Evolutionary conservation across 805 yeast genomes (phyloP).

Genomic region (Ogataea glucozyma): DNA sequence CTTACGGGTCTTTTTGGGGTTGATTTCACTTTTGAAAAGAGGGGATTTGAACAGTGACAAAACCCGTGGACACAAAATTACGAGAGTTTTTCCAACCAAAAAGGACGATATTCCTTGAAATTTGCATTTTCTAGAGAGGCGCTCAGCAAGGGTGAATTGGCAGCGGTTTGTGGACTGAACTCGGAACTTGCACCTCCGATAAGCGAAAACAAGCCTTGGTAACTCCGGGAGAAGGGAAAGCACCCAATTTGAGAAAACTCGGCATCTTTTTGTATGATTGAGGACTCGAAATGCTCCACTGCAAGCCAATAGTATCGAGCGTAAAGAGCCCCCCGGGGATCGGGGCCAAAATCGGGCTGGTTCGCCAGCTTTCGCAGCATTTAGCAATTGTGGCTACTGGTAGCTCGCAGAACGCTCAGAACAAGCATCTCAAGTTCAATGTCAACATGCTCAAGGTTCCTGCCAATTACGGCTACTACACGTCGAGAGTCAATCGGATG

Average conservation of each 20-base stretch:
- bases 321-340: background rate
- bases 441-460: constrained; percentile 67
- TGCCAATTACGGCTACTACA: constrained; percentile 72
- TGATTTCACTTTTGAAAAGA: too few species aligned
- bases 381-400: constrained; percentile 26
- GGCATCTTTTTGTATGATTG: background rate
- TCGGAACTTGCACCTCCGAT: constrained; percentile 1
- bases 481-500: constrained; percentile 72
- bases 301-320: constrained; percentile 2
- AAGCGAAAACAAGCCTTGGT: background rate
- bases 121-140: too few species aligned
- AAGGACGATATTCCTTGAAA: too few species aligned
- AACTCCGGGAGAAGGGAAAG: background rate
- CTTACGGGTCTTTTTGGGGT: background rate
- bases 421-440: constrained; percentile 38
- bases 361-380: constrained; percentile 28
- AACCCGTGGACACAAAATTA: too few species aligned
- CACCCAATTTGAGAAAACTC: background rate
- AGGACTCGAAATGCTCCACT: background rate
- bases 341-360: background rate
- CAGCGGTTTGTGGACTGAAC: background rate
- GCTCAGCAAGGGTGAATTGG: too few species aligned
- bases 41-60: too few species aligned
- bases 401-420: constrained; percentile 22
- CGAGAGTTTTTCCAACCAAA: too few species aligned